Evolutionary conservation across 768 basidiomycete genomes (phyloP).

Genomic region (Asterophora parasitica): DNA sequence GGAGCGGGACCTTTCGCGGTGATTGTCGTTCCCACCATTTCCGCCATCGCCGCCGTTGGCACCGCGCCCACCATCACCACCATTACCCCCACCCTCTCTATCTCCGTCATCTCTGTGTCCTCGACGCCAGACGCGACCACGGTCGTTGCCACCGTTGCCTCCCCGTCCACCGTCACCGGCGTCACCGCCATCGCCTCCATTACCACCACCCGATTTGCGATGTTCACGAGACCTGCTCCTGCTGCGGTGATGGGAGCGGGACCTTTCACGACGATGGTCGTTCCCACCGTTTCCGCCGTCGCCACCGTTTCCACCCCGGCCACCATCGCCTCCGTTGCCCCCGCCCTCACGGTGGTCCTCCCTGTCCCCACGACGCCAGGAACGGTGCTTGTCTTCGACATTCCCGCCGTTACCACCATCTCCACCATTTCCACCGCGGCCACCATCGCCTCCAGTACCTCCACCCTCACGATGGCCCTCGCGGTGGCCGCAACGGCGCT

Average conservation of each 20-base stretch:
- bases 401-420: not conserved
- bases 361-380: no score
- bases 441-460: no score
- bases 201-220: not conserved
- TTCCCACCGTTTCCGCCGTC: not conserved
- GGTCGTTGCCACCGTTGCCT: not conserved
- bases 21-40: not conserved
- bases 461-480: no score
- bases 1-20: no score
- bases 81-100: not conserved
- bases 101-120: no score
- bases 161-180: slow-evolving; percentile 1
- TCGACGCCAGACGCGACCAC: no score
- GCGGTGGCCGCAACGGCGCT: not conserved
- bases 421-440: not conserved
- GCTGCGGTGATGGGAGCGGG: not conserved
- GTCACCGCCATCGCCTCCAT: slow-evolving; percentile 2
- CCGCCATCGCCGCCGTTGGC: slow-evolving; percentile 1
- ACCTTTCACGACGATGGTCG: not conserved
- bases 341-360: not conserved
- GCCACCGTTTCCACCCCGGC: not conserved
- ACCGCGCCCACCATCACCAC: not conserved
- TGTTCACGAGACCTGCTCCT: not conserved
- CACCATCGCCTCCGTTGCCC: not conserved
- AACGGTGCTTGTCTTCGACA: not conserved